Evolutionary conservation across 2,329 filamentous ascomycete genomes (phyloP), one percentile per base, ranked within the genome.

Genomic region (Cladophialophora immunda): DNA sequence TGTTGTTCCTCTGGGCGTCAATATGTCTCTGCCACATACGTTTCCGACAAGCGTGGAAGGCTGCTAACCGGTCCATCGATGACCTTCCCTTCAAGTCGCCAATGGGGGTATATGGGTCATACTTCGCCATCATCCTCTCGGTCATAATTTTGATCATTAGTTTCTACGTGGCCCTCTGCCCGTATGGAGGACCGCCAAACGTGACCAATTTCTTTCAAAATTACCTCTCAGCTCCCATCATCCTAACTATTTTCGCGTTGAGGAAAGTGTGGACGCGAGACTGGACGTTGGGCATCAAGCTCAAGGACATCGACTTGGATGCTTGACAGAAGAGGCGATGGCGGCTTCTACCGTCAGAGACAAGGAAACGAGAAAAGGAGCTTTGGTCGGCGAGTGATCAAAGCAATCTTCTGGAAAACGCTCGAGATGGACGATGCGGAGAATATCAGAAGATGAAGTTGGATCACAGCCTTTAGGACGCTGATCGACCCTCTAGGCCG

Each of bases 61-160:
- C 81, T 13, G 86, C 89, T 68, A 91, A 91, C 47, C 90, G 90
- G 76, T 84, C 81, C n/a, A 81, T 94, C 45, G 83, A 88, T 63
- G 92, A 97, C 73, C 84, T 98, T 2, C 90, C 93, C 4, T 97
- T 94, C 82, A 83, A 81, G 38, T 92, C 92, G 0, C 92, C 96
- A 76, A 87, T 91, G 3, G 94, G 94, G 66, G 81, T 95, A 7
- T 71, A 86, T 9, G 94, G 94, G 7, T 96, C 92, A 2, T 97
- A 90, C 84, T 68, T 95, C 30, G 94, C 94, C 29, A 84, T 97
- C 64, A 70, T 82, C 27, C 87, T 97, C 77, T 97, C 97, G 79
- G 65, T 85, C 19, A 80, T 94, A 36, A 89, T 97, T 34, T 84
- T 97, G 29, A 76, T 91, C 54, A 92, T 92, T 1, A 93, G 97